These are phyloP conservation scores for Tricholoma saponaceum DNA, from an alignment of 768 basidiomycete genomes.

Conservation along the genomic window DNA sequence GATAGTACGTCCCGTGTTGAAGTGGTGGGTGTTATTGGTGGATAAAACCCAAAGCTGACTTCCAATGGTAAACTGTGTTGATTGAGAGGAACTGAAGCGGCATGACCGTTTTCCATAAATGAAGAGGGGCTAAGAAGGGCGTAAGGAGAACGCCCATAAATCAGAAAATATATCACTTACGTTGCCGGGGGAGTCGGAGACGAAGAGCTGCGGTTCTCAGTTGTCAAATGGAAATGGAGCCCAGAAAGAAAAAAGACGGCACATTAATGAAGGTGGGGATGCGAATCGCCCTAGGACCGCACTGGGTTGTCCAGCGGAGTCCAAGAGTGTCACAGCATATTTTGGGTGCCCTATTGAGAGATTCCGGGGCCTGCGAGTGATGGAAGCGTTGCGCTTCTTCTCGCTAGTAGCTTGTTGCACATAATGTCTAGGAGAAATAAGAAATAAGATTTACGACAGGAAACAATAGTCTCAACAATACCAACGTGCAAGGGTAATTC, in stretches of 20 bases:
- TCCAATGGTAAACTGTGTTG: slow-evolving; percentile 33
- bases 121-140: slow-evolving; percentile 24
- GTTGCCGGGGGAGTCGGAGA: slow-evolving; percentile 35
- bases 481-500: slow-evolving; percentile 90
- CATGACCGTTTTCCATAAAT: slow-evolving; percentile 23
- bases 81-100: slow-evolving; percentile 14
- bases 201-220: slow-evolving; percentile 24
- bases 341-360: slow-evolving; percentile 39
- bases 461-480: slow-evolving; percentile 14
- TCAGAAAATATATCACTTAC: slow-evolving; percentile 23
- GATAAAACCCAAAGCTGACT: slow-evolving; percentile 47
- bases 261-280: slow-evolving; percentile 23
- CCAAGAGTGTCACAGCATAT: slow-evolving; percentile 32
- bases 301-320: slow-evolving; percentile 20
- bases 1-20: slow-evolving; percentile 63
- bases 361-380: slow-evolving; percentile 63
- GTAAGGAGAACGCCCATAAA: slow-evolving; percentile 15
- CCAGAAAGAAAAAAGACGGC: slow-evolving; percentile 9
- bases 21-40: slow-evolving; percentile 52
- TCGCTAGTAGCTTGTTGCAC: slow-evolving; percentile 85
- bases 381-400: slow-evolving; percentile 63
- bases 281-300: slow-evolving; percentile 20
- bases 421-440: slow-evolving; percentile 49
- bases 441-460: slow-evolving; percentile 6
- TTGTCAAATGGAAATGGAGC: slow-evolving; percentile 11